phyloP scores from a whole-genome alignment of 345 rosid species.

The Populus simonii region DNA sequence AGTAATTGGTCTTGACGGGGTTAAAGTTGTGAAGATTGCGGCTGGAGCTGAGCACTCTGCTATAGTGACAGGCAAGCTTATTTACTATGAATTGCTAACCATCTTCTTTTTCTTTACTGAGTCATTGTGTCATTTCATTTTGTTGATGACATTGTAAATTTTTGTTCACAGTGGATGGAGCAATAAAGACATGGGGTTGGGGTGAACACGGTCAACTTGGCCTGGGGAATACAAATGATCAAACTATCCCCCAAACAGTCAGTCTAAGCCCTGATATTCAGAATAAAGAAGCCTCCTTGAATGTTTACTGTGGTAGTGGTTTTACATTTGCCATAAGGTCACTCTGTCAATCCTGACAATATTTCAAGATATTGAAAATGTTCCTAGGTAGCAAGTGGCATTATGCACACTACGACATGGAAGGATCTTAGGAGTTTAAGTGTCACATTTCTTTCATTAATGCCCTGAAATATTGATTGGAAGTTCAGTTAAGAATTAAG shows the following conservation, averaged over 20 bases:
- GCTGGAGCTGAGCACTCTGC: slow-evolving; percentile 96
- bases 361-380: neutral
- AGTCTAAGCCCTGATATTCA: slow-evolving; percentile 24
- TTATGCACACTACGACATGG: no score
- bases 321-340: slow-evolving; percentile 52
- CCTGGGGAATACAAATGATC: slow-evolving; percentile 57
- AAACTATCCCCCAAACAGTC: slow-evolving; percentile 49
- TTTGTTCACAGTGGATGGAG: slow-evolving; percentile 52
- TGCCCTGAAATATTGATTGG: no score
- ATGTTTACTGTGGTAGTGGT: slow-evolving; percentile 83
- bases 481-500: neutral
- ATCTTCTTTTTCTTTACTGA: neutral
- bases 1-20: slow-evolving; percentile 44
- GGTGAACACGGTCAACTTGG: slow-evolving; percentile 98
- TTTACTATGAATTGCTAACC: neutral
- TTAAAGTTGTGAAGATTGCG: slow-evolving; percentile 50
- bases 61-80: slow-evolving; percentile 53
- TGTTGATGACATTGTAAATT: neutral
- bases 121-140: neutral
- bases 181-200: slow-evolving; percentile 87
- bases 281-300: slow-evolving; percentile 14
- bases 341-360: neutral
- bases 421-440: no score
- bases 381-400: neutral
- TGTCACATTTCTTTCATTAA: no score